These are phyloP conservation scores for Scenedesmus sp. DNA, from an alignment of 163 green algal species.

Conservation along the genomic window DNA sequence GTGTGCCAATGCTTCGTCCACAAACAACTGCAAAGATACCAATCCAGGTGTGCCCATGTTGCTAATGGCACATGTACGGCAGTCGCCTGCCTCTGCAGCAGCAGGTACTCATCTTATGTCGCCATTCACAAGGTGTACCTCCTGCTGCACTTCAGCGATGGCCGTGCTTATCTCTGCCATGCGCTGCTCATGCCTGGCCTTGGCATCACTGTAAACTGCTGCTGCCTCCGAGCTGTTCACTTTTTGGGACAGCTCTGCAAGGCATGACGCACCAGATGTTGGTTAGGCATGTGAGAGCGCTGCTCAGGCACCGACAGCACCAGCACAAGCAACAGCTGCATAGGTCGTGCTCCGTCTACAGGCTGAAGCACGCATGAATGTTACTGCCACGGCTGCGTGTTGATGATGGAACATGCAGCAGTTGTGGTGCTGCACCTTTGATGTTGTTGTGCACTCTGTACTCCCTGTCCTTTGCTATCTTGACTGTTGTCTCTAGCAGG, in stretches of 20 bases:
- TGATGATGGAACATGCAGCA: neutral
- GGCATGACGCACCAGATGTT: neutral
- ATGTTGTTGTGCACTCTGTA: conserved; percentile 29
- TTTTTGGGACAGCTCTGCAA: conserved; percentile 39
- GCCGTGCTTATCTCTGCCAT: conserved; percentile 20
- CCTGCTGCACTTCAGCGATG: conserved; percentile 38
- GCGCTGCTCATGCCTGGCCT: conserved; percentile 31
- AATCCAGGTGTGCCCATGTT: too few species aligned
- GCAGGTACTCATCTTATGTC: conserved; percentile 31
- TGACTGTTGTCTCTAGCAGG: conserved; percentile 37
- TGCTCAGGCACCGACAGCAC: neutral
- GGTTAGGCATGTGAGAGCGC: neutral
- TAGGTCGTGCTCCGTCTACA: neutral
- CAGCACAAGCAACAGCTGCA: neutral
- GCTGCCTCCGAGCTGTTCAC: neutral
- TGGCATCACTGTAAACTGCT: conserved; percentile 37
- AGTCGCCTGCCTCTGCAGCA: neutral
- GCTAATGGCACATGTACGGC: neutral
- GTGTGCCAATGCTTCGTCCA: neutral
- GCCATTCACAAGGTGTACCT: neutral
- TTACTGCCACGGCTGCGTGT: neutral
- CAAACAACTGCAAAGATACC: neutral
- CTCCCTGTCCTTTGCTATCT: conserved; percentile 42
- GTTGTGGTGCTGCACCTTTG: conserved; percentile 28
- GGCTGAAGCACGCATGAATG: neutral